Base-by-base conservation (phyloP, 2,329 filamentous ascomycete genomes). In the Coniochaeta sp. region DNA sequence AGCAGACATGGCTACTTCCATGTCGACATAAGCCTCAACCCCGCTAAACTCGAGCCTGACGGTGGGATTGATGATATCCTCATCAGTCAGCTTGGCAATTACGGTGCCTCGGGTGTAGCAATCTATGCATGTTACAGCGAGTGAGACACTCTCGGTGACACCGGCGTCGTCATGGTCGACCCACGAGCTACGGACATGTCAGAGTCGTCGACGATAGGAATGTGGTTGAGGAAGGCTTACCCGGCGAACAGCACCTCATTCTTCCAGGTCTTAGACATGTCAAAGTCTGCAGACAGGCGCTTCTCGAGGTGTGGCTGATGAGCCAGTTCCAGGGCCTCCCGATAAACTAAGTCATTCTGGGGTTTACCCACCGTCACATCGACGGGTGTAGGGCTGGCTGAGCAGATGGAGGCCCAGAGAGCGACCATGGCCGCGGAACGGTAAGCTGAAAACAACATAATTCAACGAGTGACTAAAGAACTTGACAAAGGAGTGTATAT, bases 101-200 rank as follows among this genome's bases (percentile, higher is more conserved):
- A 80, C 76, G n/a, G 70, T 69, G 64, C 81, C 82, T 64, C 78
- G 76, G 50, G 81, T 72, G 66, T 80, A 81, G 67, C 81, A 82
- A 12, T 76, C 76, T 12, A 74, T 72, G 68, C 81, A 83, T 34
- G 71, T 68, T 54, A 81, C 66, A 1, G 63, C 62, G 6, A 77
- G 65, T 17, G 60, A 61, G 11, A 68, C 64, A 7, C 43, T 57
- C 50, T 65, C 60, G 31, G 64, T 60, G 11, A 57, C 50, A n/a
- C 60, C 59, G 17, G 22, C 24, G 19, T 54, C 55, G n/a, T 62
- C 55, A 24, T 38, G 22, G 57, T 57, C 58, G 14, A 50, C 33
- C 58, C 60, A 66, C 3, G 63, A 61, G 22, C 64, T 64, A 22
- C 43, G 19, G 19, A 34, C 59, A 44, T 19, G 44, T 60, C 44